Evolutionary conservation across 768 basidiomycete genomes (phyloP), one percentile per base, ranked within the genome.

Genomic region (Agaricus sinodeliciosus): DNA sequence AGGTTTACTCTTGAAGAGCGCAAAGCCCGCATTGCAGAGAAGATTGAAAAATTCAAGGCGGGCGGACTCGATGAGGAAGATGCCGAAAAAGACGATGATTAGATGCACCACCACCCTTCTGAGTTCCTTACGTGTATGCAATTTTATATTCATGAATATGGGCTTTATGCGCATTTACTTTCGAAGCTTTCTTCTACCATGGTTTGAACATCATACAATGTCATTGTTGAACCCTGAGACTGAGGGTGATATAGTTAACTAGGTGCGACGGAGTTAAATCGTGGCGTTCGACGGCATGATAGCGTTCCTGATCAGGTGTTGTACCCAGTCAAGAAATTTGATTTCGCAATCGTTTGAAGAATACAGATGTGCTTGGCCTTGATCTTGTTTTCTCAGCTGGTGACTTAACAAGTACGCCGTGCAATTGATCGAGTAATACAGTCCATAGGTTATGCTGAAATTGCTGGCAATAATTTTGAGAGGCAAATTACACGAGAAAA

Each of bases 21-120:
- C 67, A 79, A 82, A 69, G 83, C 76, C 58, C 79, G 78, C 55
- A 91, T 99, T 72, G 82, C 87, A 58, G 78, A 72, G 61, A 97
- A 90, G 78, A 97, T 97, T 71, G 82, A 85, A 64, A 85, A 85
- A 53, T 97, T 95, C 87, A 79, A 90, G 70, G 78, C 81, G 42
- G 79, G 80, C 60, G 82, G 75, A 43, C 76, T 65, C 48, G 83
- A 68, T 9, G 78, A 72, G 31, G 80, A 75, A 22, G 79, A 75
- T 40, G 81, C 77, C 15, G 80, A 80, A 53, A 83, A 77, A 16
- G 79, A 82, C 55, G 83, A 87, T 46, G 85, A 90, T 72, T 85
- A 82, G 72, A 71, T 60, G 41, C 58, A 42, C 53, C 31, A 31
- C 31, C 31, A 31, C 47, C 25, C 58, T 44, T 41, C 18, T 9